Conservation (phyloP, 352 stramenopile species). For the Globisporangium lucens region DNA sequence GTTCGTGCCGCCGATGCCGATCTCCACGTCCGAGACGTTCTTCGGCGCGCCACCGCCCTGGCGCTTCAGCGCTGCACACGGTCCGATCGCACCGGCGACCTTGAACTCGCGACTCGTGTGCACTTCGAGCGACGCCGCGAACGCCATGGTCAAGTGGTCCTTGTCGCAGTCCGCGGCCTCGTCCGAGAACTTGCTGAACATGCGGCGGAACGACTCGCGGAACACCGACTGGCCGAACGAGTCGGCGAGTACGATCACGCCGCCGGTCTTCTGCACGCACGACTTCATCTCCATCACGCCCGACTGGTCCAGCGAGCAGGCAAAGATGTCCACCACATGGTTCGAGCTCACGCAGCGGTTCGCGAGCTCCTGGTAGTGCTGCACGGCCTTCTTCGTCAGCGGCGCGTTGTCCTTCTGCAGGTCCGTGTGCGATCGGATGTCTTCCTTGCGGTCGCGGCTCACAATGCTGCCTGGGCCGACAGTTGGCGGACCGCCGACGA, state of each 20-base stretch:
- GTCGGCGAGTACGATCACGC: constrained; percentile 98
- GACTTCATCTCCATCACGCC: constrained; percentile 98
- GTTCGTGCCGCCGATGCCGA: constrained; percentile 90
- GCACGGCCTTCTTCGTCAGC: constrained; percentile 93
- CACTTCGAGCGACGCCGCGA: constrained; percentile 94
- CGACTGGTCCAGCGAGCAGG: constrained; percentile 96
- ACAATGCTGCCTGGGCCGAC: constrained; percentile 96
- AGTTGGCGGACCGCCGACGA: constrained; percentile 96
- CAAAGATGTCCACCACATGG: constrained; percentile 99
- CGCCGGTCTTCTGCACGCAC: constrained; percentile 97
- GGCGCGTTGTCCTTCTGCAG: constrained; percentile 94
- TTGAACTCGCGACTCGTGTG: constrained; percentile 99
- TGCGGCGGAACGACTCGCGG: constrained; percentile 96
- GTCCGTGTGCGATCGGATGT: constrained; percentile 97
- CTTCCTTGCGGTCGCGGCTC: constrained; percentile 93
- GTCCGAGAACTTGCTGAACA: constrained; percentile 97
- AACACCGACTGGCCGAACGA: constrained; percentile 98
- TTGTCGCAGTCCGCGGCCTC: constrained; percentile 93
- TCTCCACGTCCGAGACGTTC: constrained; percentile 97
- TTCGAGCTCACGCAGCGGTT: constrained; percentile 89
- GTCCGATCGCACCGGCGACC: constrained; percentile 96
- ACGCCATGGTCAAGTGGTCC: constrained; percentile 95
- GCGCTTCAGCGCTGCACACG: constrained; percentile 96
- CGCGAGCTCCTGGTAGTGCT: constrained; percentile 95
- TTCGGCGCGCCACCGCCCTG: constrained; percentile 73